phyloP scores from a whole-genome alignment of 805 yeast species.

The Candida stauntonica region DNA sequence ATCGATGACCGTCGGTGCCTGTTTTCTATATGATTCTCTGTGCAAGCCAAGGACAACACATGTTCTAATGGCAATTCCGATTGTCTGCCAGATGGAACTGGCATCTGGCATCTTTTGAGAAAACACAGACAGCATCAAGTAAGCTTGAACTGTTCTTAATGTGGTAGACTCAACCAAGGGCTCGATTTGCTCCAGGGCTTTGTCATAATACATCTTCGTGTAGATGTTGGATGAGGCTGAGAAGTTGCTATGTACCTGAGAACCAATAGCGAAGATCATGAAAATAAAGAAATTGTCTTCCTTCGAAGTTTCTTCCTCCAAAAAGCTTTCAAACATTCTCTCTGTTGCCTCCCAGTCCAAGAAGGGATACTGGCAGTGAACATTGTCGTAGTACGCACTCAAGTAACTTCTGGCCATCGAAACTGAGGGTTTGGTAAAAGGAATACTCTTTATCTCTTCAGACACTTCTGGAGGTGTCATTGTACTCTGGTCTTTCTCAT shows the following conservation, averaged over 20 bases:
- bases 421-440: conserved; percentile 23
- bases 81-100: conserved; percentile 30
- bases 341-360: conserved; percentile 28
- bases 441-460: conserved; percentile 8
- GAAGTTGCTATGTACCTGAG: conserved; percentile 20
- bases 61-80: conserved; percentile 30
- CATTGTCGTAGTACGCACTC: conserved; percentile 26
- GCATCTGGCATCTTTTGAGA: conserved; percentile 35
- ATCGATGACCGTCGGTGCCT: neutral
- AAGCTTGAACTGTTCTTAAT: conserved; percentile 31
- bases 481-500: too few relatives aligned
- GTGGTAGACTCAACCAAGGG: conserved; percentile 24
- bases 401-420: conserved; percentile 17
- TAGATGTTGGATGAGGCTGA: conserved; percentile 4
- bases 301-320: conserved; percentile 14
- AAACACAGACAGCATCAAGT: conserved; percentile 28
- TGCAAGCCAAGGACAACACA: conserved; percentile 32
- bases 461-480: conserved; percentile 8
- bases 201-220: conserved; percentile 28
- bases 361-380: conserved; percentile 35
- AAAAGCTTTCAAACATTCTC: conserved; percentile 15
- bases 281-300: conserved; percentile 27
- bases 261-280: conserved; percentile 32
- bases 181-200: conserved; percentile 28
- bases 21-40: conserved; percentile 23